phyloP scores from a whole-genome alignment of 1,284 basidiomycete genomes.

The Papiliotrema flavescens region DNA sequence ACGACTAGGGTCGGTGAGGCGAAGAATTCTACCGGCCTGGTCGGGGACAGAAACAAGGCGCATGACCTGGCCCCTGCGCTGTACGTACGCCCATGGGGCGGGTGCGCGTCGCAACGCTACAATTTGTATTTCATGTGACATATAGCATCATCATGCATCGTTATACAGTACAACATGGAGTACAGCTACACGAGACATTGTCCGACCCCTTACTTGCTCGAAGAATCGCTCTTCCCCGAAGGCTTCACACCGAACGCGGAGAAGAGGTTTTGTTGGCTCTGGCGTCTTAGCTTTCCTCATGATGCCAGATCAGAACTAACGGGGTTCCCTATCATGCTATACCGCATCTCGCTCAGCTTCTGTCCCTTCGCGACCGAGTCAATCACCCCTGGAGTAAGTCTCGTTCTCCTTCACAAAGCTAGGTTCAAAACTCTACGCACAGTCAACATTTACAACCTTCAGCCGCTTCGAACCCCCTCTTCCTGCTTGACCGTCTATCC shows the following conservation, averaged over 20 bases:
- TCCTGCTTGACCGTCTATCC: constrained; percentile 41
- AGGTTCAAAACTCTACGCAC: constrained; percentile 24
- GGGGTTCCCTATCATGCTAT: constrained; percentile 42
- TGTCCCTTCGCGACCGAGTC: constrained; percentile 39
- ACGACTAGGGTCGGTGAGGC: constrained; percentile 1
- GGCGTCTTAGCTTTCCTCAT: background rate
- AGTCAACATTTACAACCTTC: constrained; percentile 44
- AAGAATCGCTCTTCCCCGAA: constrained; percentile 5
- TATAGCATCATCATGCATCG: background rate
- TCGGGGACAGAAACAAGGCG: too few relatives aligned
- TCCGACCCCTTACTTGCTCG: background rate
- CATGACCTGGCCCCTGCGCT: too few relatives aligned
- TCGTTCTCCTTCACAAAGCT: background rate
- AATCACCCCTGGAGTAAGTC: constrained; percentile 33
- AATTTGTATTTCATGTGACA: background rate
- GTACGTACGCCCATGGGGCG: too few relatives aligned
- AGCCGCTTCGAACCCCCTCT: constrained; percentile 31
- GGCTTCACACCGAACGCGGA: constrained; percentile 31
- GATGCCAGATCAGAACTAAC: constrained; percentile 22
- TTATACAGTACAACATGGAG: background rate
- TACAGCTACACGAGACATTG: background rate
- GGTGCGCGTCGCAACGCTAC: background rate
- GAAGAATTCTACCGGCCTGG: too few relatives aligned
- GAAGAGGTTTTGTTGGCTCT: constrained; percentile 21
- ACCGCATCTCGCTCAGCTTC: constrained; percentile 41